These are phyloP conservation scores for Solanum ossicruentum DNA, from an alignment of 257 asterid species.

Conservation along the genomic window DNA sequence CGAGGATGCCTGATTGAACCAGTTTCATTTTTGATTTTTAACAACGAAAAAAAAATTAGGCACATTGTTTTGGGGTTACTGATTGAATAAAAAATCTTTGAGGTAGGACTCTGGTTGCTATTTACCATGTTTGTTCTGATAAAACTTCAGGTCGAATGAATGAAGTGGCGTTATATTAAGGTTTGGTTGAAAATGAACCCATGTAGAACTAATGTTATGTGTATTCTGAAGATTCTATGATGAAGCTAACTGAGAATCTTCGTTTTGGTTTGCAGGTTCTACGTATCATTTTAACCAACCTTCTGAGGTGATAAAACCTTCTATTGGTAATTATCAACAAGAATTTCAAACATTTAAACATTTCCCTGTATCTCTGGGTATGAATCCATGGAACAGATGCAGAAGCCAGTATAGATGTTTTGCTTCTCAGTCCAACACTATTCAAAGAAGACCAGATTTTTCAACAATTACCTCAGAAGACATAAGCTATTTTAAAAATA, in stretches of 20 bases:
- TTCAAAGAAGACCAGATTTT: slow-evolving; percentile 46
- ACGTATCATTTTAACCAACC: neutral
- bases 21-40: neutral
- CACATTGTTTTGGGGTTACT: neutral
- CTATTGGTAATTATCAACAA: slow-evolving; percentile 6
- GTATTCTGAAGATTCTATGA: neutral
- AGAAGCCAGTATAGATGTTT: slow-evolving; percentile 22
- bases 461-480: slow-evolving; percentile 51
- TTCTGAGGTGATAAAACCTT: slow-evolving; percentile 8
- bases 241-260: neutral
- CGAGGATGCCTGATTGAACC: neutral
- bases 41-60: neutral
- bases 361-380: slow-evolving; percentile 1
- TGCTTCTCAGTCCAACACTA: slow-evolving; percentile 35
- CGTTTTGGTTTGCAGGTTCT: slow-evolving; percentile 22
- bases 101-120: neutral
- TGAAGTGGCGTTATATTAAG: neutral
- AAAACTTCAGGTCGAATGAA: neutral
- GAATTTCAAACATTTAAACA: neutral
- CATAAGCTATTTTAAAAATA: slow-evolving; percentile 59
- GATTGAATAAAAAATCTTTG: neutral
- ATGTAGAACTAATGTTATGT: neutral
- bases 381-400: slow-evolving; percentile 12
- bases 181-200: neutral
- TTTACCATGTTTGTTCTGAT: neutral